Evolutionary conservation across 441 rosid species (phyloP).

Genomic region (Populus hybrid): DNA sequence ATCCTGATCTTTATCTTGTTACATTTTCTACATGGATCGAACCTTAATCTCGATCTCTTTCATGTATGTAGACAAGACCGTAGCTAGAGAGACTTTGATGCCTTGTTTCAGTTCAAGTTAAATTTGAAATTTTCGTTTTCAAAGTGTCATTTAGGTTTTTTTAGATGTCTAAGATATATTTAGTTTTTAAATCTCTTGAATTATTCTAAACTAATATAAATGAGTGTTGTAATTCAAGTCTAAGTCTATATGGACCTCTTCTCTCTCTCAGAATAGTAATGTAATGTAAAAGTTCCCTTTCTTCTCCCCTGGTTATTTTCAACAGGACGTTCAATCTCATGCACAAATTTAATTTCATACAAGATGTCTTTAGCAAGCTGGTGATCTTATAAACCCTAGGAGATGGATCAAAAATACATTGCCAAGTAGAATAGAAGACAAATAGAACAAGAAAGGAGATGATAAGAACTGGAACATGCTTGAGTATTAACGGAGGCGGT

Average conservation of each 20-base stretch:
- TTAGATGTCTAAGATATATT: too few species aligned
- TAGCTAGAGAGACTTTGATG: background rate
- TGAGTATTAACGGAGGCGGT: slow-evolving; percentile 27
- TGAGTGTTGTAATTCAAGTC: too few species aligned
- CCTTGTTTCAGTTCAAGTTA: too few species aligned
- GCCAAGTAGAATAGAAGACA: slow-evolving; percentile 11
- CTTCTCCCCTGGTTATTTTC: too few species aligned
- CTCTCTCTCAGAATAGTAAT: too few species aligned
- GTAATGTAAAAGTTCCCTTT: too few species aligned
- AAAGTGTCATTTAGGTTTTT: too few species aligned
- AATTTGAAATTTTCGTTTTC: too few species aligned
- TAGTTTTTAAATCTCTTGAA: too few species aligned
- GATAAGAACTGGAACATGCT: slow-evolving; percentile 26
- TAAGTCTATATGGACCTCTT: too few species aligned
- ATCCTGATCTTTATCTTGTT: background rate
- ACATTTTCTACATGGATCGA: background rate
- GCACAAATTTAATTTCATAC: background rate
- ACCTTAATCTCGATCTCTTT: background rate
- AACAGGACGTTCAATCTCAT: background rate
- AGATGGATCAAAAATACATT: background rate
- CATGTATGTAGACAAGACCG: background rate
- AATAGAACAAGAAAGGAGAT: slow-evolving; percentile 12
- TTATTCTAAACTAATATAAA: too few species aligned
- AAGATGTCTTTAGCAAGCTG: background rate
- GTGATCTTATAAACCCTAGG: background rate